Conservation (phyloP, 2,329 filamentous ascomycete species). For the Stagonosporopsis rhizophila region DNA sequence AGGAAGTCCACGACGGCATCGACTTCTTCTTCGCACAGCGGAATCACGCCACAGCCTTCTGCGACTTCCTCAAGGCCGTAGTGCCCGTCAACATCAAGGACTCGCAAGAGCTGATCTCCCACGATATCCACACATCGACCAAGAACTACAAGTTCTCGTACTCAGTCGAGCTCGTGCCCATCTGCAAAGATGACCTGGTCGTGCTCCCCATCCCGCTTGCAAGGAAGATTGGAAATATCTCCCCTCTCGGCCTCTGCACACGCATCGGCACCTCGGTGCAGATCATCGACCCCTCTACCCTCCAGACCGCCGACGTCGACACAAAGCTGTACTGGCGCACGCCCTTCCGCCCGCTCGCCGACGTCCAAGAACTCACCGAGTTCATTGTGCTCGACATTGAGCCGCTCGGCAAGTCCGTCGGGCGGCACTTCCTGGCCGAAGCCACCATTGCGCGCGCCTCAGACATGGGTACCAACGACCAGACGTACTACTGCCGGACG, state of each 20-base stretch:
- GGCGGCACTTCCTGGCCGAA: slow-evolving; percentile 84
- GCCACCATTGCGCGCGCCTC: slow-evolving; percentile 85
- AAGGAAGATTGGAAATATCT: slow-evolving; percentile 86
- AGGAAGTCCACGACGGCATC: slow-evolving; percentile 92
- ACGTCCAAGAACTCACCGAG: slow-evolving; percentile 84
- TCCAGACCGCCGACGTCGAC: slow-evolving; percentile 87
- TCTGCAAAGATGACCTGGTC: slow-evolving; percentile 98
- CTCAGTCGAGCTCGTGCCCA: slow-evolving; percentile 86
- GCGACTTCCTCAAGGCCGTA: slow-evolving; percentile 87
- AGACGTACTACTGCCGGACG: slow-evolving; percentile 86
- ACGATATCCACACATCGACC: slow-evolving; percentile 87
- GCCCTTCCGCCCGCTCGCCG: slow-evolving; percentile 83
- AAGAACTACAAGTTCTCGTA: slow-evolving; percentile 96
- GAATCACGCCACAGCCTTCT: slow-evolving; percentile 91
- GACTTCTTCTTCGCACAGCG: slow-evolving; percentile 93
- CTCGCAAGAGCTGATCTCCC: slow-evolving; percentile 90
- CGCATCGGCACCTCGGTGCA: slow-evolving; percentile 89
- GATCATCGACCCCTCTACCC: slow-evolving; percentile 85
- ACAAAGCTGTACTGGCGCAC: slow-evolving; percentile 87
- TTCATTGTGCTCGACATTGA: slow-evolving; percentile 97
- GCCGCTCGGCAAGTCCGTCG: slow-evolving; percentile 74
- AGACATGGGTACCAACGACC: slow-evolving; percentile 86
- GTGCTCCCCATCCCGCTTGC: slow-evolving; percentile 89
- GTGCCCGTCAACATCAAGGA: slow-evolving; percentile 81
- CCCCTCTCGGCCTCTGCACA: slow-evolving; percentile 84